Evolutionary conservation across 495 filamentous ascomycete genomes (phyloP), one percentile per base, ranked within the genome.

Genomic region (Penicillium paradoxum): DNA sequence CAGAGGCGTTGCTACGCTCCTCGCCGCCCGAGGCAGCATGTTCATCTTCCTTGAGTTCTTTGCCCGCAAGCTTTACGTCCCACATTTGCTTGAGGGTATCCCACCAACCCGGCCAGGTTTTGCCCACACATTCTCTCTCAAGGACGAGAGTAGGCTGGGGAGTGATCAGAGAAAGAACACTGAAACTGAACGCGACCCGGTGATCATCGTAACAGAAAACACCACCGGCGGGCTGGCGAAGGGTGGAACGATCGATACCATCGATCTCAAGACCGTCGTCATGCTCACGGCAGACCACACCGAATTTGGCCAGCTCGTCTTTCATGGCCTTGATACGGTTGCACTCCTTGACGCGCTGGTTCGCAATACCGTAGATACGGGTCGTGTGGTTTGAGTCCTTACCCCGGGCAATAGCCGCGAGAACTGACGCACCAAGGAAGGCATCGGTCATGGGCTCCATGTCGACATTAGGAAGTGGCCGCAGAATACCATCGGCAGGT

Each of bases 91-190:
- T 81, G 47, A 96, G 64, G 36, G 83, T 81, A 67, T 99, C 95
- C 93, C 93, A 99, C 90, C 93, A 99, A 11, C 91, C 93, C 0
- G 93, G 93, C 93, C 95, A 99, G n/a, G 93, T 99, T 79, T 99
- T 99, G 37, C 86, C 91, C 18, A 89, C 87, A 65, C 93, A 99
- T 64, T 95, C 90, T 53, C 87, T 86, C 67, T 99, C 93, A 6
- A 84, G 74, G 46, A 99, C 85, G 25, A 96, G 71, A 2, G 89
- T 85, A 2, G 88, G 79, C 11, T 81, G 64, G 5, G 93, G 88
- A n/a, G 86, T 78, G 30, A 87, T 77, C 21, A 88, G 73, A 17
- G 89, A 83, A 27, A 99, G 71, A n/a, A 99, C 89, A 52, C 90
- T 90, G 70, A 97, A 95, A 70, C 91, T 97, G 90, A 97, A 97